These are phyloP conservation scores for Biscutella laevigata DNA, from an alignment of 441 rosid species.

Conservation along the genomic window DNA sequence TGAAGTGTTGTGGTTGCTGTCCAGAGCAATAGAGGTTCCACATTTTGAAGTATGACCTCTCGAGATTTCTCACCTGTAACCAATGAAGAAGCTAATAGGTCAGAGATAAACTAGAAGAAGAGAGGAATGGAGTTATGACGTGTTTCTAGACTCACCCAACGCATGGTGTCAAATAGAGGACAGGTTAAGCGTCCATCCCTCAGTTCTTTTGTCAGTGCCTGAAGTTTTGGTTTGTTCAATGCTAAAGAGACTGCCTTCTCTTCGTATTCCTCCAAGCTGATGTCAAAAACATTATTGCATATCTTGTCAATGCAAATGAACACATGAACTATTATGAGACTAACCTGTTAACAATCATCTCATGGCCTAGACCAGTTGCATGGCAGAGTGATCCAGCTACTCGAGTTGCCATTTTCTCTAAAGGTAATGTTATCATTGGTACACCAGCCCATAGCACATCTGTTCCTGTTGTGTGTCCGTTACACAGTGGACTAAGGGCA, in stretches of 20 bases:
- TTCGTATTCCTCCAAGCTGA: constrained; percentile 86
- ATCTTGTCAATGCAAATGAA: neutral
- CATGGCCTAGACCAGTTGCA: constrained; percentile 96
- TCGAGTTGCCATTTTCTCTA: constrained; percentile 98
- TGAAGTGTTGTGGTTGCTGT: constrained; percentile 69
- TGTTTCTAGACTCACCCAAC: constrained; percentile 61
- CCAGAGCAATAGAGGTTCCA: constrained; percentile 81
- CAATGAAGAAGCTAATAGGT: neutral
- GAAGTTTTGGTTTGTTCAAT: constrained; percentile 55
- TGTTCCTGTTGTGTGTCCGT: constrained; percentile 98
- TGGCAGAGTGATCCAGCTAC: constrained; percentile 97
- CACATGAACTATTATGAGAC: neutral
- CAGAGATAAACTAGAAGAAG: neutral
- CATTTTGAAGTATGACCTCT: constrained; percentile 88
- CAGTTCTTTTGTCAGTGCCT: constrained; percentile 59
- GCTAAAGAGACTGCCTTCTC: constrained; percentile 90
- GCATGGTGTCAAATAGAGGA: constrained; percentile 81
- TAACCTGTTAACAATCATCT: constrained; percentile 90
- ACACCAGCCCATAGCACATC: constrained; percentile 98
- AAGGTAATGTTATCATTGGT: constrained; percentile 91
- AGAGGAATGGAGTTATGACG: neutral
- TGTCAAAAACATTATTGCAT: neutral
- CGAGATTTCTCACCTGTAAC: constrained; percentile 77
- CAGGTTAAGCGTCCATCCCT: constrained; percentile 68
- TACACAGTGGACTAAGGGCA: constrained; percentile 74